phyloP scores from a whole-genome alignment of 305 asterid genomes.

The Solanum hybrid region DNA sequence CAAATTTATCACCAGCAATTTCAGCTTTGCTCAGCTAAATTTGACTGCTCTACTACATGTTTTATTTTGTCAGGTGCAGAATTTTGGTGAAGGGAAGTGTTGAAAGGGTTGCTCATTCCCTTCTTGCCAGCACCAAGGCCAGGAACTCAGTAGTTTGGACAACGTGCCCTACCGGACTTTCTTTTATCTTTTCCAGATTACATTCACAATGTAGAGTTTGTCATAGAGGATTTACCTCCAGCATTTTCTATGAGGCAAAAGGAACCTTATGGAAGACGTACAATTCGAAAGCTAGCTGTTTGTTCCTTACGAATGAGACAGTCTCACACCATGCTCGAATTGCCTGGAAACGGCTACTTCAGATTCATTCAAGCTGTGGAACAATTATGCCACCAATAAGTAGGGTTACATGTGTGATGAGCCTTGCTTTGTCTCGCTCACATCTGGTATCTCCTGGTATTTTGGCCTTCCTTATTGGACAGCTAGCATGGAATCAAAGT shows the following conservation, averaged over 20 bases:
- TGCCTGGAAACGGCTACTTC: constrained; percentile 55
- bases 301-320: constrained; percentile 21
- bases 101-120: constrained; percentile 34
- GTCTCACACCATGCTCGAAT: constrained; percentile 46
- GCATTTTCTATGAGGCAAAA: constrained; percentile 25
- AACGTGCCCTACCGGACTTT: constrained; percentile 24
- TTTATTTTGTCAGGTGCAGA: constrained; percentile 19
- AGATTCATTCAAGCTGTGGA: constrained; percentile 39
- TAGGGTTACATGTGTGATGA: constrained; percentile 63
- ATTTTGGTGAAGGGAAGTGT: constrained; percentile 30
- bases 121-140: constrained; percentile 27
- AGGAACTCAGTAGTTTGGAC: constrained; percentile 18
- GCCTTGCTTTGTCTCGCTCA: constrained; percentile 70
- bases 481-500: constrained; percentile 42
- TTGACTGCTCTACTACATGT: neutral
- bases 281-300: constrained; percentile 15
- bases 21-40: neutral
- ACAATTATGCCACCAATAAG: constrained; percentile 46
- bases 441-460: constrained; percentile 75
- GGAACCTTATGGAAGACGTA: constrained; percentile 27
- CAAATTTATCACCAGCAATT: neutral
- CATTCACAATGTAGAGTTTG: constrained; percentile 25
- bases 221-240: constrained; percentile 35
- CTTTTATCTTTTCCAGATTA: constrained; percentile 18
- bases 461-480: constrained; percentile 54